Conservation (phyloP, 192 early-diverging fungal species). For the Neocallimastix lanati region DNA sequence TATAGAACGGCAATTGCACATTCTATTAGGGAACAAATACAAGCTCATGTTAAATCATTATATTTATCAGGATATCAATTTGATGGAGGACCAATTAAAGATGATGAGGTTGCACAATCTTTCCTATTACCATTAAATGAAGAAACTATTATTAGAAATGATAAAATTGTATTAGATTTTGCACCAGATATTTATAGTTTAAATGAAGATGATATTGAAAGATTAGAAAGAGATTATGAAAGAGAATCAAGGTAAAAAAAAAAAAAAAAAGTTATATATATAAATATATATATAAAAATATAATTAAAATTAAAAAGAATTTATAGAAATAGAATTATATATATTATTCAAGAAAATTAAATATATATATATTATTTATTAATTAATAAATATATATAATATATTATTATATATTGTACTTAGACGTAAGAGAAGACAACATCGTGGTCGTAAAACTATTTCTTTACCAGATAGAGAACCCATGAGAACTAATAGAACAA, state of each 20-base stretch:
- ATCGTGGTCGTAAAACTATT: slow-evolving; percentile 35
- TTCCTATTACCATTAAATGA: slow-evolving; percentile 43
- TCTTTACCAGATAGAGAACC: slow-evolving; percentile 50
- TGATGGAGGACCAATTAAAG: slow-evolving; percentile 50
- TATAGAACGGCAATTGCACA: slow-evolving; percentile 73
- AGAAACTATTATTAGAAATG: slow-evolving; percentile 10
- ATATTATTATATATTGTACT: neutral
- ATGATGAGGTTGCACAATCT: slow-evolving; percentile 51
- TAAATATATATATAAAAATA: too few species aligned
- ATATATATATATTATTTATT: too few species aligned
- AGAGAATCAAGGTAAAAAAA: slow-evolving; percentile 48
- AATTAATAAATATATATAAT: neutral
- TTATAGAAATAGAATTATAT: too few species aligned
- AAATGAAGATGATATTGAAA: slow-evolving; percentile 49
- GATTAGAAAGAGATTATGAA: slow-evolving; percentile 66
- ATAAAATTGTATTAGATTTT: neutral
- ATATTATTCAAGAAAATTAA: too few species aligned
- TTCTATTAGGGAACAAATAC: slow-evolving; percentile 82
- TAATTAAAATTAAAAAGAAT: too few species aligned
- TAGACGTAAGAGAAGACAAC: slow-evolving; percentile 71
- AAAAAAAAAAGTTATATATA: too few species aligned
- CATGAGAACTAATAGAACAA: slow-evolving; percentile 39
- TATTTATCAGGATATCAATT: slow-evolving; percentile 65
- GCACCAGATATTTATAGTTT: slow-evolving; percentile 1
- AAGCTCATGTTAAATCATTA: slow-evolving; percentile 65